A percentile compares a stretch with the other conserved stretches of the same genome.
Conservation (phyloP, 805 yeast genomes). For the Saccharomycopsis oosterbeekiorum region DNA sequence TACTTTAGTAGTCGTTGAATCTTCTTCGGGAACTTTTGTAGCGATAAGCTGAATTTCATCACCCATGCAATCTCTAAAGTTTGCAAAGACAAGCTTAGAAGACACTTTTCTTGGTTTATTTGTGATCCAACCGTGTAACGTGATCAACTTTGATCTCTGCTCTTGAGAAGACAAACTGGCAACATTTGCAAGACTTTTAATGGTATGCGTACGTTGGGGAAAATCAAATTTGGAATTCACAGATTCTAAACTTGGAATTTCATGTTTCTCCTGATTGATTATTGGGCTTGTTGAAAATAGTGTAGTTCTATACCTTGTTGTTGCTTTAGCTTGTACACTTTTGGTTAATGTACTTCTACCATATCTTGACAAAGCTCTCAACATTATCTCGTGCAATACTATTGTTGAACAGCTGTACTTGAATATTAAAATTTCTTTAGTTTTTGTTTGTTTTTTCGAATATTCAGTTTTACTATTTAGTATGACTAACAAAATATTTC, state of each 20-base stretch:
- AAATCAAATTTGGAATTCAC: constrained; percentile 18
- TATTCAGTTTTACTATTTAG: too few relatives aligned
- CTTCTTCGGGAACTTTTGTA: constrained; percentile 21
- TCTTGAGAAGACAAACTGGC: background rate
- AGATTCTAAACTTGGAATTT: background rate
- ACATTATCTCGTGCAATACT: background rate
- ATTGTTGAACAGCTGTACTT: too few relatives aligned
- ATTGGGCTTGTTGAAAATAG: background rate
- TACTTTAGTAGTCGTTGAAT: constrained; percentile 26
- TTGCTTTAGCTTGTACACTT: background rate
- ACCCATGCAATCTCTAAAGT: constrained; percentile 64
- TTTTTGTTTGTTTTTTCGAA: background rate
- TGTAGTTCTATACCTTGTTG: too few relatives aligned
- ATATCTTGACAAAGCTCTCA: background rate
- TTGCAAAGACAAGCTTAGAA: constrained; percentile 57
- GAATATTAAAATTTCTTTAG: too few relatives aligned
- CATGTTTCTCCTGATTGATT: background rate
- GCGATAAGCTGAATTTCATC: constrained; percentile 48
- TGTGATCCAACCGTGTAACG: constrained; percentile 78
- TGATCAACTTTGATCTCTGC: constrained; percentile 26
- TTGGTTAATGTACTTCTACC: background rate
- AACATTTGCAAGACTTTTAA: constrained; percentile 5
- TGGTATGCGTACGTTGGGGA: constrained; percentile 21
- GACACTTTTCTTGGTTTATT: constrained; percentile 63
- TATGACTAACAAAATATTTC: background rate